Evolutionary conservation across 495 filamentous ascomycete genomes (phyloP).

Genomic region (Talaromyces thailandensis): DNA sequence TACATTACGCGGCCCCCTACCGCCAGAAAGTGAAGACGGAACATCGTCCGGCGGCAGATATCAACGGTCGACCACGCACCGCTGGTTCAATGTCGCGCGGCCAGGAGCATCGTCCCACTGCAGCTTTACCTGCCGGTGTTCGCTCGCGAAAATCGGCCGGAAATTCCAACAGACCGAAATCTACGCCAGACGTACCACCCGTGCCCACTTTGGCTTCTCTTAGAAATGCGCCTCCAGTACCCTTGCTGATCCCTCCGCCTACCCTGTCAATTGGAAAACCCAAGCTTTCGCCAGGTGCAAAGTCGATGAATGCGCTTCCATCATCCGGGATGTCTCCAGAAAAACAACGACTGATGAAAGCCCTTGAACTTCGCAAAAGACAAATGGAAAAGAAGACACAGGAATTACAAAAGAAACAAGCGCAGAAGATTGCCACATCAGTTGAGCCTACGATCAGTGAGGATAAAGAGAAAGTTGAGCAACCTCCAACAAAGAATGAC

Average conservation of each 20-base stretch:
- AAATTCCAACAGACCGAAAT: slow-evolving; percentile 29
- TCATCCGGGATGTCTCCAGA: slow-evolving; percentile 71
- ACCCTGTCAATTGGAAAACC: slow-evolving; percentile 36
- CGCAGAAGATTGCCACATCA: slow-evolving; percentile 11
- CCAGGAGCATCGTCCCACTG: slow-evolving; percentile 58
- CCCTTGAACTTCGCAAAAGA: slow-evolving; percentile 79
- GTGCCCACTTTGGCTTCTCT: slow-evolving; percentile 19
- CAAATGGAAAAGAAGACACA: slow-evolving; percentile 46
- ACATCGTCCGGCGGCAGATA: slow-evolving; percentile 70
- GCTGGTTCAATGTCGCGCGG: slow-evolving; percentile 34
- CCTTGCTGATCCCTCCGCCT: slow-evolving; percentile 39
- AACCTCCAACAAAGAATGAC: slow-evolving; percentile 9
- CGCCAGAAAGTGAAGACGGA: slow-evolving; percentile 76
- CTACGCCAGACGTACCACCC: slow-evolving; percentile 30
- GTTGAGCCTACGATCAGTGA: slow-evolving; percentile 8
- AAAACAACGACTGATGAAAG: slow-evolving; percentile 87
- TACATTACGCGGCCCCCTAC: slow-evolving; percentile 46
- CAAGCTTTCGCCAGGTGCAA: slow-evolving; percentile 45
- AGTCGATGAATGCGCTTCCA: slow-evolving; percentile 36
- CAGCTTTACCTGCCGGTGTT: slow-evolving; percentile 49
- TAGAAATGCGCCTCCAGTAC: slow-evolving; percentile 31
- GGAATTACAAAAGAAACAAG: slow-evolving; percentile 19
- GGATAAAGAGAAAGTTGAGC: slow-evolving; percentile 26
- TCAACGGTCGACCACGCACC: slow-evolving; percentile 54
- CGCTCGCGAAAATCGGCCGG: slow-evolving; percentile 30